Conservation (phyloP, 2,329 filamentous ascomycete genomes). For the Ophiostoma tasmaniense region DNA sequence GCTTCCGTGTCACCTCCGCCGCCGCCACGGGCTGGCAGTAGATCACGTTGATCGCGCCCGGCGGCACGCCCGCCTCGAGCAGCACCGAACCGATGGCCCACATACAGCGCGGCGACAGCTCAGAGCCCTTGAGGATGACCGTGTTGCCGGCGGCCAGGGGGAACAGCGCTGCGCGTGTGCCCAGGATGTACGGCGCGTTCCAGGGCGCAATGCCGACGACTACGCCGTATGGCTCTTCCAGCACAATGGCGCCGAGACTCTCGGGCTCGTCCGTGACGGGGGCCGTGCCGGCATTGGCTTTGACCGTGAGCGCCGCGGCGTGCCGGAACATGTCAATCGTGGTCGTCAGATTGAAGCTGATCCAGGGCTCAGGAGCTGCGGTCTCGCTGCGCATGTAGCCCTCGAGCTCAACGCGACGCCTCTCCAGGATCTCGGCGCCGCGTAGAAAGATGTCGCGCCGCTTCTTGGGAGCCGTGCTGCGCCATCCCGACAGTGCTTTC, state of each 20-base stretch:
- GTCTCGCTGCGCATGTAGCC: conserved; percentile 50
- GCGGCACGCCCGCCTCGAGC: conserved; percentile 66
- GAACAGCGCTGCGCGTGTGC: conserved; percentile 45
- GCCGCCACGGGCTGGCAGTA: conserved; percentile 59
- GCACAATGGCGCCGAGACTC: conserved; percentile 45
- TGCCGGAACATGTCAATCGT: conserved; percentile 34
- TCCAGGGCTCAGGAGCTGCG: conserved; percentile 33
- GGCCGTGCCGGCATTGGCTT: conserved; percentile 11
- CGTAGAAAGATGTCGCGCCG: conserved; percentile 64
- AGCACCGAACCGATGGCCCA: conserved; percentile 56
- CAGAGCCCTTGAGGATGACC: conserved; percentile 61
- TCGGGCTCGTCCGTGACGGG: conserved; percentile 8
- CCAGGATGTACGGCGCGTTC: conserved; percentile 53
- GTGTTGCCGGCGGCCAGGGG: conserved; percentile 72
- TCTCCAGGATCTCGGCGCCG: conserved; percentile 56
- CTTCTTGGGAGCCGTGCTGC: conserved; percentile 47
- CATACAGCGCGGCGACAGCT: conserved; percentile 56
- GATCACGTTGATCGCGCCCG: conserved; percentile 61
- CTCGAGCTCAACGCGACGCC: conserved; percentile 50
- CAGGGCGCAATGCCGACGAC: conserved; percentile 76
- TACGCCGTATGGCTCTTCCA: conserved; percentile 72
- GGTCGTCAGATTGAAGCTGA: conserved; percentile 33
- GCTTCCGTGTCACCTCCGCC: conserved; percentile 53
- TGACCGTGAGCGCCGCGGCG: conserved; percentile 29
- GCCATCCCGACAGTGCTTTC: conserved; percentile 63